These are phyloP conservation scores for Aspergillus wentii DNA, from an alignment of 495 filamentous ascomycete species.

Conservation along the genomic window DNA sequence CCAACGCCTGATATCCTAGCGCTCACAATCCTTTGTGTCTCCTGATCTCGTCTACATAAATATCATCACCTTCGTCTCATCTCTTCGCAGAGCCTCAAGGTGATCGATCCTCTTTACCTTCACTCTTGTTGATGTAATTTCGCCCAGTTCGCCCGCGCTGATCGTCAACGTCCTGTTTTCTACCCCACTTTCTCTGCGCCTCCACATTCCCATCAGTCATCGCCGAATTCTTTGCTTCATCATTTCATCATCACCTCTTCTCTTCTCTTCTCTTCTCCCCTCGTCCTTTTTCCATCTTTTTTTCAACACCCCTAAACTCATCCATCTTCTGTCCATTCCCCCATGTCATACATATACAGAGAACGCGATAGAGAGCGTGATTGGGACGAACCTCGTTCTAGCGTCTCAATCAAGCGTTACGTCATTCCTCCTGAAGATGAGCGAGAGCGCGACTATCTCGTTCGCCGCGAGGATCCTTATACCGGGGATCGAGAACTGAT, in stretches of 20 bases:
- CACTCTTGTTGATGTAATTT: too few species aligned
- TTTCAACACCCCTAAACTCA: constrained; percentile 4
- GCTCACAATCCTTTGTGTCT: too few species aligned
- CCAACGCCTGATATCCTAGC: too few species aligned
- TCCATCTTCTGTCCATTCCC: constrained; percentile 6
- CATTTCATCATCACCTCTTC: constrained; percentile 2
- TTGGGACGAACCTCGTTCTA: constrained; percentile 36
- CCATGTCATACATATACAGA: constrained; percentile 44
- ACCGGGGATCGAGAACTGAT: constrained; percentile 42
- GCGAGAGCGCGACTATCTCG: constrained; percentile 35
- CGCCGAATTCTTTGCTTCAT: neutral
- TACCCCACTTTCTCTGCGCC: too few species aligned
- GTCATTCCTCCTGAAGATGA: constrained; percentile 42
- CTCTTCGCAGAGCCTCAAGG: too few species aligned
- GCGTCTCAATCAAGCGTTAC: constrained; percentile 46
- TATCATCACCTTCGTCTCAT: too few species aligned
- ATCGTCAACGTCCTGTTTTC: too few species aligned
- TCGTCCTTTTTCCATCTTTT: constrained; percentile 5
- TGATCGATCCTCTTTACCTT: too few species aligned
- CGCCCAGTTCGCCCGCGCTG: too few species aligned
- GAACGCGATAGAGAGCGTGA: constrained; percentile 40
- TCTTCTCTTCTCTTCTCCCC: constrained; percentile 4
- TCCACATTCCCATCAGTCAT: too few species aligned
- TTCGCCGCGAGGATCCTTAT: constrained; percentile 33
- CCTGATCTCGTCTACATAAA: too few species aligned